These are phyloP conservation scores for Bipolaris sorokiniana DNA, from an alignment of 2,329 filamentous ascomycete species.

Conservation along the genomic window DNA sequence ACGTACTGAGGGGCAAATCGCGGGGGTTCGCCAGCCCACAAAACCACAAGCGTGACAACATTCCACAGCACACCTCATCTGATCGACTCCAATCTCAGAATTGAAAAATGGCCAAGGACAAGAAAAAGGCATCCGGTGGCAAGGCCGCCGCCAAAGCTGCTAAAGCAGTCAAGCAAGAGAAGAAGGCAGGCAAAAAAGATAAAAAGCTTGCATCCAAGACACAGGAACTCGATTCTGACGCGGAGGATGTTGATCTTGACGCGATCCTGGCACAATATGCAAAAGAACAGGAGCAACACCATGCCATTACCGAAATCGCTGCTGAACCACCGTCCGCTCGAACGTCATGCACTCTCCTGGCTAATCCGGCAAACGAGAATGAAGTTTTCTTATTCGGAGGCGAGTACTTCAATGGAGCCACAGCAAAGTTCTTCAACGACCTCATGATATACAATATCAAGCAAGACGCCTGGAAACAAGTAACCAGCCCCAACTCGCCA, in stretches of 20 bases:
- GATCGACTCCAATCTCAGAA: neutral
- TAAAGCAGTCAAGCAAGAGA: conserved; percentile 76
- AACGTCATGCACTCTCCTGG: conserved; percentile 80
- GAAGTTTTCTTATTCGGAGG: conserved; percentile 92
- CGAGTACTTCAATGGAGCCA: conserved; percentile 91
- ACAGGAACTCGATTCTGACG: conserved; percentile 82
- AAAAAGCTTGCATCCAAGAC: conserved; percentile 78
- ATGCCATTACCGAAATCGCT: conserved; percentile 86
- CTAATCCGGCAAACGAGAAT: conserved; percentile 83
- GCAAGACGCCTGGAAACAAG: conserved; percentile 85
- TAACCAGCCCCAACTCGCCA: conserved; percentile 90
- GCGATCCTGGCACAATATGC: conserved; percentile 91
- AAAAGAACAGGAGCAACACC: conserved; percentile 87
- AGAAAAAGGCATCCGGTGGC: conserved; percentile 54
- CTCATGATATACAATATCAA: conserved; percentile 75
- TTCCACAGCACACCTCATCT: neutral
- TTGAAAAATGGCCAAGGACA: conserved; percentile 59
- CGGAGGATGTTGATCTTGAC: conserved; percentile 91
- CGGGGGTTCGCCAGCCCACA: conserved; percentile 5
- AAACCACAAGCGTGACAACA: neutral
- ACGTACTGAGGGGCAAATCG: conserved; percentile 25
- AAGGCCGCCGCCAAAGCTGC: conserved; percentile 60
- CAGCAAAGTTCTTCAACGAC: conserved; percentile 75
- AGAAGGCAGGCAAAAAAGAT: conserved; percentile 75
- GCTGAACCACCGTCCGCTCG: conserved; percentile 76